These are phyloP conservation scores for Athelia psychrophila DNA, from an alignment of 1,284 basidiomycete genomes.

Conservation along the genomic window DNA sequence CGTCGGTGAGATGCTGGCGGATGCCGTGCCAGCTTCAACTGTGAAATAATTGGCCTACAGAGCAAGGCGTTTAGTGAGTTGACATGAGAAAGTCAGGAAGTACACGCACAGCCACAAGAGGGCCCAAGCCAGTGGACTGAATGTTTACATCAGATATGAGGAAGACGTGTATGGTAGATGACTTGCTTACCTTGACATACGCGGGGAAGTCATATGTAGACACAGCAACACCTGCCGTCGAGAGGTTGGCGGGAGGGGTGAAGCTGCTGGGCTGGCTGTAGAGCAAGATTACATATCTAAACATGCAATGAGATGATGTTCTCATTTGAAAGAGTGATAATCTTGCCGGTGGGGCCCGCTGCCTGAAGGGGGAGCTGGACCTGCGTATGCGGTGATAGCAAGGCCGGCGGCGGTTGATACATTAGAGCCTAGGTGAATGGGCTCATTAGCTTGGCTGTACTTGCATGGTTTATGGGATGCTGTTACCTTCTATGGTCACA, in stretches of 20 bases:
- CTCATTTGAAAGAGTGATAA: background rate
- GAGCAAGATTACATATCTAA: slow-evolving; percentile 66
- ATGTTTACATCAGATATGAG: slow-evolving; percentile 3
- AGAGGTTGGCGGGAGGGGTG: slow-evolving; percentile 56
- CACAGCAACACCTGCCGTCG: slow-evolving; percentile 44
- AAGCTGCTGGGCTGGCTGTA: slow-evolving; percentile 64
- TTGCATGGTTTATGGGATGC: too few relatives aligned
- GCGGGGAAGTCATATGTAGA: slow-evolving; percentile 48
- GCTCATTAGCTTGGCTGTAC: too few relatives aligned
- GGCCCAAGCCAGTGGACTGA: slow-evolving; percentile 52
- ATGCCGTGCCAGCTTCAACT: slow-evolving; percentile 67
- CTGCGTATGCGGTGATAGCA: slow-evolving; percentile 66
- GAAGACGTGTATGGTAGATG: slow-evolving; percentile 1
- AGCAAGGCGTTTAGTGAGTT: slow-evolving; percentile 18
- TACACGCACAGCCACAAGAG: slow-evolving; percentile 51
- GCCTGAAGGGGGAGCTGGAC: slow-evolving; percentile 66
- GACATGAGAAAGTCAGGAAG: slow-evolving; percentile 15
- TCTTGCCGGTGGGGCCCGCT: slow-evolving; percentile 67
- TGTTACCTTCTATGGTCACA: slow-evolving; percentile 47
- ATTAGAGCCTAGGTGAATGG: slow-evolving; percentile 26
- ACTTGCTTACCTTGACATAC: slow-evolving; percentile 45
- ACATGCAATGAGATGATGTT: slow-evolving; percentile 1
- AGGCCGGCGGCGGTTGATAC: slow-evolving; percentile 50
- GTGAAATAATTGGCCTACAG: slow-evolving; percentile 68
- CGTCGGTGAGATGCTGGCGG: slow-evolving; percentile 51